These are phyloP conservation scores for Marasmius fiardii DNA, from an alignment of 1,284 basidiomycete species.

Conservation along the genomic window DNA sequence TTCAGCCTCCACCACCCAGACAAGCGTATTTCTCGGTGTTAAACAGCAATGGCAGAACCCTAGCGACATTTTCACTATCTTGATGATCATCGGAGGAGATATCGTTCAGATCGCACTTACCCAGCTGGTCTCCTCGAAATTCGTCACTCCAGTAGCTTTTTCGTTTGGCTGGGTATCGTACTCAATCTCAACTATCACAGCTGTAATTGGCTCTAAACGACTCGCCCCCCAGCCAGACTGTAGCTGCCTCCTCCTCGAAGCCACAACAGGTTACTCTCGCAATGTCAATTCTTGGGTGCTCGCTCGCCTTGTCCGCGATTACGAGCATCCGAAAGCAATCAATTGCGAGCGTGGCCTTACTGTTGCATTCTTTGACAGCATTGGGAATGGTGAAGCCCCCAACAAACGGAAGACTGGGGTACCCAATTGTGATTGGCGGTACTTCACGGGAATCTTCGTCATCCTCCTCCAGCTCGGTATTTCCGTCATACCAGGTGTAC, in stretches of 20 bases:
- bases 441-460: conserved; percentile 20
- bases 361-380: conserved; percentile 8
- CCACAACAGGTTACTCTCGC: conserved; percentile 23
- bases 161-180: conserved; percentile 37
- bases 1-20: not conserved
- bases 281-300: conserved; percentile 28
- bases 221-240: conserved; percentile 28
- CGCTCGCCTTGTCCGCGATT: conserved; percentile 27
- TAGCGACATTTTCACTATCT: conserved; percentile 25
- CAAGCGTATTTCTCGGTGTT: not conserved
- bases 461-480: conserved; percentile 26
- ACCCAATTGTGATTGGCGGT: conserved; percentile 26
- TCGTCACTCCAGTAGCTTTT: conserved; percentile 30
- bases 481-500: conserved; percentile 22
- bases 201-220: conserved; percentile 24
- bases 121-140: conserved; percentile 20
- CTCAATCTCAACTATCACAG: conserved; percentile 25
- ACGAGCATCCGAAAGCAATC: conserved; percentile 8
- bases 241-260: conserved; percentile 24
- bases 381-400: conserved; percentile 4
- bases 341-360: not conserved
- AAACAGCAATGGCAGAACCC: conserved; percentile 24
- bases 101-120: conserved; percentile 30
- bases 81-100: conserved; percentile 33
- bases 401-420: conserved; percentile 15